Evolutionary conservation across 495 filamentous ascomycete species (phyloP), one percentile per base, ranked within the genome.

Genomic region (Talaromyces borbonicus): DNA sequence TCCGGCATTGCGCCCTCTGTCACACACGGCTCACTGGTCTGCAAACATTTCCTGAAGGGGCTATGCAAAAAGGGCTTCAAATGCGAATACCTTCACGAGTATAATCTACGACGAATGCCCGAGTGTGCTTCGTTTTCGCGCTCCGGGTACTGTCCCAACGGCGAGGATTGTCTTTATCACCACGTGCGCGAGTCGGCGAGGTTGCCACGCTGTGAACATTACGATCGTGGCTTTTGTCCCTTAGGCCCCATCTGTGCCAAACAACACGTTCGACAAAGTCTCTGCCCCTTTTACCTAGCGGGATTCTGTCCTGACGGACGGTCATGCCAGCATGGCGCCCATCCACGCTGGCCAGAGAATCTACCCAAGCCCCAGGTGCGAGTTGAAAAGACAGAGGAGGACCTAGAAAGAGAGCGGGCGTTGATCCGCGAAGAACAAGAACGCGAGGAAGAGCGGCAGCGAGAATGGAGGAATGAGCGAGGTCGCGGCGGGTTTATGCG

Each of bases 11-110:
- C 66, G 0, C 69, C 68, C 6, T 72, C 68, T 5, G 65, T 69
- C 15, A 73, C 69, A 5, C 72, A 77, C 49, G 73, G 74, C 31
- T 80, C 74, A 9, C 74, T 95, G 0, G 88, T 98, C 47, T 98
- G 92, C 80, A 98, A 98, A 68, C 92, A 97, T 76, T 98, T 93
- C 80, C 80, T 97, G 52, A 85, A 93, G 53, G 89, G 87, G 0
- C 81, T 98, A 19, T 98, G 92, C 74, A 98, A 97, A 62, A 97
- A 97, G 63, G 93, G 90, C 27, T 77, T 92, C 49, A 76, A 77
- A 47, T 98, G 92, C 77, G 92, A 96, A 67, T 98, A 95, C 59
- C 72, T 95, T 47, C 92, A 98, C 69, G 90, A 95, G 68, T 98
- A 93, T 74, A 96, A 98, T 72, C 78, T 98, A 53, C 83, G 92